Base-by-base conservation (phyloP, 2,329 filamentous ascomycete species). In the Aureobasidium sp. region DNA sequence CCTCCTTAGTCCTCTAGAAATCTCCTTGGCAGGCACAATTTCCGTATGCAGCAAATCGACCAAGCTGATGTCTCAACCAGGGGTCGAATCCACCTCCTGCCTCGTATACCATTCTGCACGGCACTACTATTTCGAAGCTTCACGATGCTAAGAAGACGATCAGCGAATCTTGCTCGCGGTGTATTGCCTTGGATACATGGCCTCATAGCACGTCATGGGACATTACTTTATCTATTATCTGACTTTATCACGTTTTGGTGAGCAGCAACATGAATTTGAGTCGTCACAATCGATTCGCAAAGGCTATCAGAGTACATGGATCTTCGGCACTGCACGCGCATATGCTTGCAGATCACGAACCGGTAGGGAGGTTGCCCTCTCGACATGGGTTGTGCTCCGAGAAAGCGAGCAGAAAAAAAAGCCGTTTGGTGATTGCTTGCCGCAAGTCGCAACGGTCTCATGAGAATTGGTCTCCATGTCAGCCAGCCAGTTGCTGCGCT, bases 381-480 rank as follows among this genome's bases (percentile, higher is more conserved):
- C 55, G 42, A 48, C 55, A 58, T 58, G 55, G 55, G 39, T 44
- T 31, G 12, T 58, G n/a, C 25, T 48, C 45, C 22, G 36, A 53
- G 36, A 27, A n/a, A 8, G 29, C 31, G 12, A 34, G 37, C 7
- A 25, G 20, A 41, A 45, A 45, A 55, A 58, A 48, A 58, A 58
- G 42, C 55, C 41, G 55, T 58, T 58, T 58, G 29, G 41, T 45
- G 55, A 42, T 31, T 58, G 42, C 42, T 48, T n/a, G 41, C 55
- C 55, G 42, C 20, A 20, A 58, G 22, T 47, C 37, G n/a, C 17
- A 58, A 58, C 55, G 55, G 55, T 58, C 55, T 58, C 55, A 58
- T 58, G 55, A 25, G 42, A 58, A 57, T 15, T 58, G 55, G 55
- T 58, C 42, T 58, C 55, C 55, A 58, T 48, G 55, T 58, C 55